Conservation (phyloP, 441 rosid genomes). For the Gossypium schwendimanii region DNA sequence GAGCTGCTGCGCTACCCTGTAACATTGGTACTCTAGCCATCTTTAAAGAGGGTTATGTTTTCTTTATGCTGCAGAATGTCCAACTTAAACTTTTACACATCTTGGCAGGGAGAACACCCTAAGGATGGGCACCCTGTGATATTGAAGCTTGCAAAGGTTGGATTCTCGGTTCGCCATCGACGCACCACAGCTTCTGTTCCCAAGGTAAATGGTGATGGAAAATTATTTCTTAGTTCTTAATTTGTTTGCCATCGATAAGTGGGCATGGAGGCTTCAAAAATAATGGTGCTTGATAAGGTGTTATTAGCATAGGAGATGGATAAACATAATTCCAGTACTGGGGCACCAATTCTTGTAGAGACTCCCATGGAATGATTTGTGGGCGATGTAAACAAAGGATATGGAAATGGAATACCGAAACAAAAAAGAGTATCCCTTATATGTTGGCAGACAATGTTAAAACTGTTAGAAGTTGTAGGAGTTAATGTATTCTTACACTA, state of each 20-base stretch:
- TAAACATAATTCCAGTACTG: neutral
- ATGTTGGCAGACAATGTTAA: neutral
- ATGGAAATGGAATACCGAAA: neutral
- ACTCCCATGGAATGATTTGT: neutral
- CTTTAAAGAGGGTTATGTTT: slow-evolving; percentile 8
- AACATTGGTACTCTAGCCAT: slow-evolving; percentile 54
- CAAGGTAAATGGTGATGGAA: slow-evolving; percentile 43
- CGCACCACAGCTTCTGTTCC: slow-evolving; percentile 77
- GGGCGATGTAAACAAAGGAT: neutral
- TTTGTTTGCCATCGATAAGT: neutral
- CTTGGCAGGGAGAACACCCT: slow-evolving; percentile 74
- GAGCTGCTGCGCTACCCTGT: slow-evolving; percentile 70
- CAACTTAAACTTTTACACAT: slow-evolving; percentile 15
- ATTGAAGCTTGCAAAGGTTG: slow-evolving; percentile 58
- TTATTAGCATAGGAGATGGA: neutral
- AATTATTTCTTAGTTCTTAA: neutral
- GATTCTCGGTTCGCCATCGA: slow-evolving; percentile 65
- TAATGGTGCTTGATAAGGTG: slow-evolving; percentile 11
- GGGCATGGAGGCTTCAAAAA: neutral
- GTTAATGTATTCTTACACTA: neutral
- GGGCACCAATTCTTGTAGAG: neutral
- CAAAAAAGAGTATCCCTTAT: neutral
- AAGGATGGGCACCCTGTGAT: slow-evolving; percentile 71
- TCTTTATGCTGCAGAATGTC: slow-evolving; percentile 5
- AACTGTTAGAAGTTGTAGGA: neutral